Conservation (phyloP, 306 rosid genomes). For the Calophaca sinica region DNA sequence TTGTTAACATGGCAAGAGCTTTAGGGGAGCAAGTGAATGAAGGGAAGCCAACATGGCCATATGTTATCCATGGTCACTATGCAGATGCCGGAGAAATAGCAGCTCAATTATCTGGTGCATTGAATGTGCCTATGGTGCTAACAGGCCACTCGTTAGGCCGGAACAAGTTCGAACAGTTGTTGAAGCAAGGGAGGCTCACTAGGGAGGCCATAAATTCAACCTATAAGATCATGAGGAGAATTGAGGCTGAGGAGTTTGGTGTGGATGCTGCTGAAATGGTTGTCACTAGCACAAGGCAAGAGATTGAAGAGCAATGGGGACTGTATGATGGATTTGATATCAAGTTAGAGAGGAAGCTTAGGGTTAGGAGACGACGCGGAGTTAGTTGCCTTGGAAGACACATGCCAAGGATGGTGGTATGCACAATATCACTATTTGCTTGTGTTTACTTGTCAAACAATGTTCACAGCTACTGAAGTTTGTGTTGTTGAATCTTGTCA, state of each 20-base stretch:
- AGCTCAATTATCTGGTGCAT: conserved; percentile 69
- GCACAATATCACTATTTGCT: conserved; percentile 26
- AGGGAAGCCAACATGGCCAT: conserved; percentile 78
- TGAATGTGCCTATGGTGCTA: conserved; percentile 84
- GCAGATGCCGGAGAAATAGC: conserved; percentile 84
- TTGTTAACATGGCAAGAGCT: conserved; percentile 78
- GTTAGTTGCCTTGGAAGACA: conserved; percentile 80
- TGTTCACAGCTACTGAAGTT: conserved; percentile 2
- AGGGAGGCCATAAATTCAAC: conserved; percentile 72
- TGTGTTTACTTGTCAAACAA: conserved; percentile 22
- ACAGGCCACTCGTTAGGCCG: conserved; percentile 84
- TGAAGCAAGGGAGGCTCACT: conserved; percentile 75
- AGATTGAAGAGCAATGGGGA: conserved; percentile 93
- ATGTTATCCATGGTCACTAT: conserved; percentile 83
- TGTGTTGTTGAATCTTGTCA: conserved; percentile 10
- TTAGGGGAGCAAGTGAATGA: conserved; percentile 70
- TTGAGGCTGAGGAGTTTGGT: conserved; percentile 77
- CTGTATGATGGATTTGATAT: conserved; percentile 79
- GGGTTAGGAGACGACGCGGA: conserved; percentile 73
- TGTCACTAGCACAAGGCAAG: conserved; percentile 88
- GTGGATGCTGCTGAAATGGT: conserved; percentile 87
- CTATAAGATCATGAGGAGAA: conserved; percentile 76
- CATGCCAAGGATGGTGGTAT: conserved; percentile 88
- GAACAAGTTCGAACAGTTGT: conserved; percentile 81
- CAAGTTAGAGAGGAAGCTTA: conserved; percentile 78